A percentile compares a stretch with the other conserved stretches of the same genome.
Conservation (phyloP, 306 rosid genomes). For the Cicer chorassanicum region DNA sequence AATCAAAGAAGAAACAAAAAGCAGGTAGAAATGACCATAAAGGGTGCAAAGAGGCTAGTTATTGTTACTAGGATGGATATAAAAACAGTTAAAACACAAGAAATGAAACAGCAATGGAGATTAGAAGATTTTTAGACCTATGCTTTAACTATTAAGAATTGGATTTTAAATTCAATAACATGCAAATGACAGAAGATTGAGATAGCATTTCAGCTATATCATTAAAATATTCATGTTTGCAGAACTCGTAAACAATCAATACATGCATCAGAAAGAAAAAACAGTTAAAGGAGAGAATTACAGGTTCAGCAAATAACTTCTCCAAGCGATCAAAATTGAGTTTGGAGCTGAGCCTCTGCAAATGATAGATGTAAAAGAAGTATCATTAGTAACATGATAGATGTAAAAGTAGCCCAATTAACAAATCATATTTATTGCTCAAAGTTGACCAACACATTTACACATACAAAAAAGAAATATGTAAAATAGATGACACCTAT, state of each 20-base stretch:
- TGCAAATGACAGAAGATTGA: constrained; percentile 16
- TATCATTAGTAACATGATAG: background rate
- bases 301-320: constrained; percentile 55
- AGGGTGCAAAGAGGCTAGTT: constrained; percentile 3
- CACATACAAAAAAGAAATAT: constrained; percentile 4
- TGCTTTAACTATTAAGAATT: background rate
- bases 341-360: constrained; percentile 75
- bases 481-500: background rate
- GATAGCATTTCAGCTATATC: constrained; percentile 1
- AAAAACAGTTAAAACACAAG: background rate
- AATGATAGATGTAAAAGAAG: constrained; percentile 37
- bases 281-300: constrained; percentile 46
- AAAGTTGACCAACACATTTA: background rate
- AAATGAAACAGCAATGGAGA: constrained; percentile 20
- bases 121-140: background rate
- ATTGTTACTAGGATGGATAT: background rate
- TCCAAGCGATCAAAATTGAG: constrained; percentile 65
- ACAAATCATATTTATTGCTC: constrained; percentile 24
- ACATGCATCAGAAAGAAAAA: constrained; percentile 15
- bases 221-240: background rate
- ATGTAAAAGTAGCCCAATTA: background rate
- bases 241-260: background rate
- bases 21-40: background rate
- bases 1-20: background rate
- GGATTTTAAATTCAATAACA: constrained; percentile 4